Percentiles rank a stretch among this genome's conserved stretches.
These are phyloP conservation scores for Brassica juncea DNA, from an alignment of 345 rosid species.

Conservation along the genomic window DNA sequence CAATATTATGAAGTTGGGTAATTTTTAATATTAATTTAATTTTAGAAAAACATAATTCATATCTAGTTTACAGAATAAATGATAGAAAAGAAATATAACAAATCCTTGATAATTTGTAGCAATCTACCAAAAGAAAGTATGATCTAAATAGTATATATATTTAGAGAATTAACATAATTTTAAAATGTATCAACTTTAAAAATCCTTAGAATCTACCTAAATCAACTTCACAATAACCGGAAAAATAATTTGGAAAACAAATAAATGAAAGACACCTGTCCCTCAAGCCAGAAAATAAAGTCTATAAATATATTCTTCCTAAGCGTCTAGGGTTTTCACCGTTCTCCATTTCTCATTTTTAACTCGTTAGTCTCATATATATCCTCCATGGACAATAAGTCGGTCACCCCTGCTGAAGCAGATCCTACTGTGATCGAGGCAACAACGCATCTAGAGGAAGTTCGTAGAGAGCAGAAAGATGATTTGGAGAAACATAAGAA, in stretches of 20 bases:
- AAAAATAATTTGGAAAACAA: neutral
- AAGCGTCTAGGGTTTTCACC: neutral
- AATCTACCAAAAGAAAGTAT: neutral
- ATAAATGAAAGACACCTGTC: neutral
- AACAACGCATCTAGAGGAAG: neutral
- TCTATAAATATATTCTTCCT: neutral
- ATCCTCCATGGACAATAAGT: neutral
- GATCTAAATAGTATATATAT: neutral
- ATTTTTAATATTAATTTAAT: neutral
- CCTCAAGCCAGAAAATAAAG: neutral
- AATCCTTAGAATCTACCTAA: neutral
- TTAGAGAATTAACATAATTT: neutral
- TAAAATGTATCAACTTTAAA: neutral
- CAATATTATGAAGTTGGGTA: neutral
- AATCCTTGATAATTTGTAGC: neutral
- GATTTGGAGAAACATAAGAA: neutral
- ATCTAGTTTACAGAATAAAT: neutral
- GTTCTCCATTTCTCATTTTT: neutral
- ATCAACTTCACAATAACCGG: neutral
- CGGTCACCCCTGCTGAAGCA: neutral
- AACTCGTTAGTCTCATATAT: neutral
- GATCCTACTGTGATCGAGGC: neutral
- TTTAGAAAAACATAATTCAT: neutral
- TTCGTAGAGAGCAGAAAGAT: neutral
- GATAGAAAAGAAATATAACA: neutral